Conservation (phyloP, 495 filamentous ascomycete genomes). For the Chaetomium tenue region DNA sequence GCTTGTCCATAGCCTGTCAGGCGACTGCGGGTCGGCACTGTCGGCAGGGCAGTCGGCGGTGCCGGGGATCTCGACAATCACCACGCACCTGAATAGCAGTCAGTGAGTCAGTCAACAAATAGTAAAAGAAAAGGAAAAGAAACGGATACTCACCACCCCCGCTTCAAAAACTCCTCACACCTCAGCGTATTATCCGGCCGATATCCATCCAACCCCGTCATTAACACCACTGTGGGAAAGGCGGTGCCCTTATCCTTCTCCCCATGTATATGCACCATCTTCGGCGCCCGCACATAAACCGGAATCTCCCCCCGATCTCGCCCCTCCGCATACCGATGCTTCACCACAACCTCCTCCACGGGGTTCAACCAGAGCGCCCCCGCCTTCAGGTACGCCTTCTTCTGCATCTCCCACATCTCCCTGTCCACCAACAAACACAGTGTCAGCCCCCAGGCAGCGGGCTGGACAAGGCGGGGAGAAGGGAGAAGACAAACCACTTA, state of each 20-base stretch:
- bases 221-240: conserved; percentile 62
- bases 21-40: conserved; percentile 44
- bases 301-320: conserved; percentile 50
- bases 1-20: conserved; percentile 61
- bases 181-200: conserved; percentile 74
- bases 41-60: conserved; percentile 76
- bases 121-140: neutral
- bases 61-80: conserved; percentile 73
- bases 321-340: conserved; percentile 24
- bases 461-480: too few species aligned
- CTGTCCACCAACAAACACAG: neutral
- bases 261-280: neutral
- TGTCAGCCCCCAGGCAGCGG: too few species aligned
- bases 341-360: conserved; percentile 58
- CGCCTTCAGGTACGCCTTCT: conserved; percentile 61
- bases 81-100: conserved; percentile 39
- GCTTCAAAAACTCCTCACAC: conserved; percentile 61
- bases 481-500: conserved; percentile 50
- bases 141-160: conserved; percentile 44
- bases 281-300: conserved; percentile 62
- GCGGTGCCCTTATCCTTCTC: conserved; percentile 33
- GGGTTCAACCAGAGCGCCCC: conserved; percentile 54
- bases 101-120: neutral
- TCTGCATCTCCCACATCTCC: conserved; percentile 60
- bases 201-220: conserved; percentile 79